phyloP scores from a whole-genome alignment of 768 basidiomycete genomes.

The Mycena polygramma region DNA sequence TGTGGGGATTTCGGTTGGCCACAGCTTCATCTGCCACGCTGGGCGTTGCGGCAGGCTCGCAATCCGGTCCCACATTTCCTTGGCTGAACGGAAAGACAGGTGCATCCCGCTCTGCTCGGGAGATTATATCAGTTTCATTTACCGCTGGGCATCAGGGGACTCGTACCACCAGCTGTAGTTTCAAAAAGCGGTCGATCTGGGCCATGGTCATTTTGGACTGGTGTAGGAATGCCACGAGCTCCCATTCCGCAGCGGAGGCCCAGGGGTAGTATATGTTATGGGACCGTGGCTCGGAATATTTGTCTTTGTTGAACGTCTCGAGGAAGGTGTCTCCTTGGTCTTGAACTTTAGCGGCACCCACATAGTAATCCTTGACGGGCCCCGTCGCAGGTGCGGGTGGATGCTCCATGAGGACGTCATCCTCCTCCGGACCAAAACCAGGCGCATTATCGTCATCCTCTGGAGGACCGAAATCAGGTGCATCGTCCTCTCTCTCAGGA shows the following conservation, averaged over 20 bases:
- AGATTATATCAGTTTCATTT: background rate
- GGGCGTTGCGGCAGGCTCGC: slow-evolving; percentile 8
- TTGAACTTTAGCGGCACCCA: background rate
- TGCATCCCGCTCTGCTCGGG: background rate
- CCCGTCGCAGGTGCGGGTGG: no score
- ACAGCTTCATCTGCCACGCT: background rate
- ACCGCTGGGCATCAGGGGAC: background rate
- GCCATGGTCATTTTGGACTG: background rate
- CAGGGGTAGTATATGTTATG: slow-evolving; percentile 1
- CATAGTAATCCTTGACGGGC: background rate
- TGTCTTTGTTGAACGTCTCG: background rate
- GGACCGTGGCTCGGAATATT: no score
- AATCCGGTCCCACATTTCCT: background rate
- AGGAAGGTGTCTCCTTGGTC: background rate
- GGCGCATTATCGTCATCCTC: no score
- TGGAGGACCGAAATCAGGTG: no score
- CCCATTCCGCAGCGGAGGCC: slow-evolving; percentile 11
- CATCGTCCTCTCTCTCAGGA: no score
- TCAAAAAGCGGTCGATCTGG: background rate
- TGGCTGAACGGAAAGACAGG: background rate
- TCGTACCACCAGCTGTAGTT: background rate
- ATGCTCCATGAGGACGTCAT: no score
- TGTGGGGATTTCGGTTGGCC: background rate
- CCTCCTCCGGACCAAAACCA: no score
- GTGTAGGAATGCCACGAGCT: background rate